phyloP scores from a whole-genome alignment of 768 basidiomycete genomes.

The Pleurotus pulmonarius region DNA sequence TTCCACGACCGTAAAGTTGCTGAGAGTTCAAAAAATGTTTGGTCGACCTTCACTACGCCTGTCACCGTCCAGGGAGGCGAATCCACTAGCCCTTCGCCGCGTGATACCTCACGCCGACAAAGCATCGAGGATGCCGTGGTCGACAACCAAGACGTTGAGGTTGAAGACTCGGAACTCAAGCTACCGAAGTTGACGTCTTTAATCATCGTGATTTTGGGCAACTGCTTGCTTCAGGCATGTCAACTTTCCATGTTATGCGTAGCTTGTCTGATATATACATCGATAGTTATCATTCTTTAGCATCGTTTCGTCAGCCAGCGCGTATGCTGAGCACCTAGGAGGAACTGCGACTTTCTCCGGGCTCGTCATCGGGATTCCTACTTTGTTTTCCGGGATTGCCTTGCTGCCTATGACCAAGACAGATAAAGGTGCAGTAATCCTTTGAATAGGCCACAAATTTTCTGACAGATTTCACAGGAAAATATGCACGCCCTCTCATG shows the following conservation, averaged over 20 bases:
- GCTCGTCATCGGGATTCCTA: conserved; percentile 65
- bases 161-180: conserved; percentile 31
- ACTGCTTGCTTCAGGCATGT: conserved; percentile 39
- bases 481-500: conserved; percentile 50
- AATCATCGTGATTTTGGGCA: conserved; percentile 36
- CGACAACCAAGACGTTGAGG: not conserved
- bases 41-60: not conserved
- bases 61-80: not conserved
- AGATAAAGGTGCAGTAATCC: conserved; percentile 44
- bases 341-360: conserved; percentile 72
- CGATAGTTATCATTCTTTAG: conserved; percentile 64
- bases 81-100: no score
- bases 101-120: no score
- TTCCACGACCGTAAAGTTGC: not conserved
- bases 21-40: not conserved
- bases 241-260: not conserved
- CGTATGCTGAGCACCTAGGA: conserved; percentile 59
- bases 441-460: not conserved
- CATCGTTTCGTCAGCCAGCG: conserved; percentile 61
- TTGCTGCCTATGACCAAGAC: conserved; percentile 52
- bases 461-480: conserved; percentile 32
- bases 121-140: not conserved
- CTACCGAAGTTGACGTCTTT: conserved; percentile 43
- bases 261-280: not conserved
- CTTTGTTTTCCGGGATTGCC: conserved; percentile 53